phyloP scores from a whole-genome alignment of 164 flowering plant species.

The Kalanchoe fedtschenkoi region DNA sequence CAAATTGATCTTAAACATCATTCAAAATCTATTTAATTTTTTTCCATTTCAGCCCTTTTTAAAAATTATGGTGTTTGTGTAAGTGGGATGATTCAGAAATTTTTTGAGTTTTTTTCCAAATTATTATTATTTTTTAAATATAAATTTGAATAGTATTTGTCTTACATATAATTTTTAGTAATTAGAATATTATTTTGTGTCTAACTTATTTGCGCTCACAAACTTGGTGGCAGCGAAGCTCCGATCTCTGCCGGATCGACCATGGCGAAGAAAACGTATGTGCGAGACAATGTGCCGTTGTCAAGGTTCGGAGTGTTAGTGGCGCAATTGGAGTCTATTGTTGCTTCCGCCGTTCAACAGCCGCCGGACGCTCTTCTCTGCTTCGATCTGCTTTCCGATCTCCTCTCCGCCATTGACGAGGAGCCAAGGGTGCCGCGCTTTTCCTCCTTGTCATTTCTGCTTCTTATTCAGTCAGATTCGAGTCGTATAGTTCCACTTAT shows the following conservation, averaged over 20 bases:
- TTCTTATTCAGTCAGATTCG: background rate
- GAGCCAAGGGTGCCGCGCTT: conserved; percentile 65
- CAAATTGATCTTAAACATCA: too few species aligned
- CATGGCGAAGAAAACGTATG: conserved; percentile 56
- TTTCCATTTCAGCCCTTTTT: too few species aligned
- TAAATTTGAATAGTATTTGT: too few species aligned
- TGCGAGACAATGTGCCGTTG: conserved; percentile 60
- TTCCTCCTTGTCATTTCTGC: background rate
- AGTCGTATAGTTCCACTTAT: background rate
- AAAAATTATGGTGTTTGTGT: too few species aligned
- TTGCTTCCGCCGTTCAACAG: conserved; percentile 78
- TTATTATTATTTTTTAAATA: too few species aligned
- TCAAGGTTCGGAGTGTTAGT: conserved; percentile 87
- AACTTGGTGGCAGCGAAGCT: background rate
- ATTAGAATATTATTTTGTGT: too few species aligned
- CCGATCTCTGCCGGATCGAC: background rate
- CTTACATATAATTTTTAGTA: too few species aligned
- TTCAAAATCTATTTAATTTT: too few species aligned
- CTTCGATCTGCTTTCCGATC: conserved; percentile 98
- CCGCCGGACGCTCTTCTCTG: conserved; percentile 84
- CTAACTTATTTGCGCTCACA: too few species aligned
- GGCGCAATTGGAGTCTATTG: conserved; percentile 91
- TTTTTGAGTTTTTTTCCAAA: too few species aligned
- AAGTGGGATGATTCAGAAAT: too few species aligned
- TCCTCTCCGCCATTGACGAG: conserved; percentile 72